Evolutionary conservation across 768 basidiomycete genomes (phyloP), one percentile per base, ranked within the genome.

Genomic region (Pleurotus sapidus): DNA sequence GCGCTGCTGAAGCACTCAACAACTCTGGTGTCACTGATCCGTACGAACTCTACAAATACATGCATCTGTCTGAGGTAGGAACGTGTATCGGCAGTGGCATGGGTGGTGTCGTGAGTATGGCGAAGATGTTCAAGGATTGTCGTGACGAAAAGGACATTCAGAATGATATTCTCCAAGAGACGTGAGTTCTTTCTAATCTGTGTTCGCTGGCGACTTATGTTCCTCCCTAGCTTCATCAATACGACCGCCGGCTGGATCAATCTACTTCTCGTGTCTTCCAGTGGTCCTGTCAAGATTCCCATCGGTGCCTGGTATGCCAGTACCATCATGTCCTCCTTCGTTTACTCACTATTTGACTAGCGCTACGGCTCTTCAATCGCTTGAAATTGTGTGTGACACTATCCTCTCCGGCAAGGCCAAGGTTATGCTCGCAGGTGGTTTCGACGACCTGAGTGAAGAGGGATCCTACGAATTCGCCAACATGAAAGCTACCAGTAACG

Each of bases 241-340:
- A 98, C 95, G 2, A 95, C 95, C 45, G 95, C 96, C 58, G 96
- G 96, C 48, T 99, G 97, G 97, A 81, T 98, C 67, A 98, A 99
- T 71, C 72, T 99, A 27, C 79, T 99, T 15, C 81, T 99, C 2
- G 75, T 99, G 72, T 99, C 97, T 0, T 96, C 97, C 1, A 93
- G 91, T 64, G 97, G 97, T 47, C 97, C 97, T 3, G 91, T 99
- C 71, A 99, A 99, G 79, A 97, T 98, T 65, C 97, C 97, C 53
- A 97, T 99, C 59, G 97, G 97, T 58, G 97, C 97, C 59, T 99
- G 97, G 93, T 93, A 68, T 66, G 86, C 70, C 25, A 25, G 37
- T 40, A 47, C 14, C 37, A 34, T 23, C 4, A 17, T 4, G 61
- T 27, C n/a, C 49, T 46, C 46, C n/a, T 23, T 24, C 5, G 49